A percentile compares a stretch with the other conserved stretches of the same genome.
phyloP scores from a whole-genome alignment of 495 filamentous ascomycete species.

The Apodospora peruviana region DNA sequence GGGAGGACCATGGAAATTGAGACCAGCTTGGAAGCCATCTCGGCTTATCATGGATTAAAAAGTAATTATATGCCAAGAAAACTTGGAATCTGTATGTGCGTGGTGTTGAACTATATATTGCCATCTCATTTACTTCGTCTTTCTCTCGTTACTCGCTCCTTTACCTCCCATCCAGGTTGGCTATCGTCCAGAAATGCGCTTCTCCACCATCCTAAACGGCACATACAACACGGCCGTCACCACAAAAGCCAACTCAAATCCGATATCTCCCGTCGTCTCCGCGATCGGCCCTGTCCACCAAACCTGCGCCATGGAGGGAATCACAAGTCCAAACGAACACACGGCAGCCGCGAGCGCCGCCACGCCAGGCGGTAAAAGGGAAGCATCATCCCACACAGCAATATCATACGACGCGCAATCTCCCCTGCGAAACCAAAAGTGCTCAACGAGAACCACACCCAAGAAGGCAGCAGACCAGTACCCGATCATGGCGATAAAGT shows the following conservation, averaged over 20 bases:
- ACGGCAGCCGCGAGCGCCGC: slow-evolving; percentile 37
- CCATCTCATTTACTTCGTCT: no score
- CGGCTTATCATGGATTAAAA: no score
- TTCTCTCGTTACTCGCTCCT: no score
- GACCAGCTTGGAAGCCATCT: no score
- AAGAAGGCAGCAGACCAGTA: slow-evolving; percentile 54
- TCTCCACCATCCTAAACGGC: slow-evolving; percentile 36
- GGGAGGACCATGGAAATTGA: no score
- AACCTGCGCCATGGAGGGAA: slow-evolving; percentile 51
- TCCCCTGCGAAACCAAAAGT: slow-evolving; percentile 37
- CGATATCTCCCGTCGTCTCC: slow-evolving; percentile 50
- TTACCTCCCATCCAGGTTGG: neutral
- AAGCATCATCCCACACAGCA: slow-evolving; percentile 42
- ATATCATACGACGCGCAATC: slow-evolving; percentile 35
- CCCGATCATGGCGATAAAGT: slow-evolving; percentile 49
- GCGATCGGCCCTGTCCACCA: slow-evolving; percentile 54
- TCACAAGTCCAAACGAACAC: slow-evolving; percentile 40
- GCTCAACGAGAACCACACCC: slow-evolving; percentile 44
- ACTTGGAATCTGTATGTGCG: no score
- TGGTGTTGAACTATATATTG: no score
- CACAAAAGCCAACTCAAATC: slow-evolving; percentile 52
- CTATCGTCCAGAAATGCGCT: slow-evolving; percentile 19
- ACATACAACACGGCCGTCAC: slow-evolving; percentile 44
- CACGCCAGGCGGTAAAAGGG: slow-evolving; percentile 39
- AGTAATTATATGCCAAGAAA: no score